Conservation (phyloP, 139 green algal genomes). For the Coelastrella sp. region DNA sequence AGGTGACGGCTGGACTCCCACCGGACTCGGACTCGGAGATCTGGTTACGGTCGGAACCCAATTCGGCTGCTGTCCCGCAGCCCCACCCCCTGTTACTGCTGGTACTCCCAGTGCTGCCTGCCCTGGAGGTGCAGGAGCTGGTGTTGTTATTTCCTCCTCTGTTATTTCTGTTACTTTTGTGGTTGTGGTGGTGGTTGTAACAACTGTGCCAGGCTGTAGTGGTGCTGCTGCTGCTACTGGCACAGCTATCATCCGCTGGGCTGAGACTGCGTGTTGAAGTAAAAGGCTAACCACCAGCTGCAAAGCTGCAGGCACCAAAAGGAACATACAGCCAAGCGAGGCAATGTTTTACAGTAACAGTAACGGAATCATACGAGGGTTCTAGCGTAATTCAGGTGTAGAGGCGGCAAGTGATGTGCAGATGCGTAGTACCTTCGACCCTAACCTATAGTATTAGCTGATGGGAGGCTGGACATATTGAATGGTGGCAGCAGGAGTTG, state of each 20-base stretch:
- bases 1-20: background rate
- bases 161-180: background rate
- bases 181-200: background rate
- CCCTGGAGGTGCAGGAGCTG: slow-evolving; percentile 1
- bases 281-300: background rate
- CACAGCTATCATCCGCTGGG: background rate
- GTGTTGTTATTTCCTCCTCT: background rate
- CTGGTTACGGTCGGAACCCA: background rate
- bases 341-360: no score
- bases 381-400: no score
- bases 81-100: background rate
- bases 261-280: background rate
- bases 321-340: no score
- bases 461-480: no score
- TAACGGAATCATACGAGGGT: no score
- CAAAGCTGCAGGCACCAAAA: background rate
- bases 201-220: background rate
- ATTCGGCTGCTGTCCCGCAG: background rate
- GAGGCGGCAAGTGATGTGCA: no score
- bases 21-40: background rate
- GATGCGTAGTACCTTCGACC: no score
- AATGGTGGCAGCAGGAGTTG: no score
- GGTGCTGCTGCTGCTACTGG: background rate
- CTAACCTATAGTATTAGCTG: no score
- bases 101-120: background rate